Percentiles rank a stretch among this genome's conserved stretches.
These are phyloP conservation scores for Fraxinus dipetala DNA, from an alignment of 305 asterid species.

Conservation along the genomic window DNA sequence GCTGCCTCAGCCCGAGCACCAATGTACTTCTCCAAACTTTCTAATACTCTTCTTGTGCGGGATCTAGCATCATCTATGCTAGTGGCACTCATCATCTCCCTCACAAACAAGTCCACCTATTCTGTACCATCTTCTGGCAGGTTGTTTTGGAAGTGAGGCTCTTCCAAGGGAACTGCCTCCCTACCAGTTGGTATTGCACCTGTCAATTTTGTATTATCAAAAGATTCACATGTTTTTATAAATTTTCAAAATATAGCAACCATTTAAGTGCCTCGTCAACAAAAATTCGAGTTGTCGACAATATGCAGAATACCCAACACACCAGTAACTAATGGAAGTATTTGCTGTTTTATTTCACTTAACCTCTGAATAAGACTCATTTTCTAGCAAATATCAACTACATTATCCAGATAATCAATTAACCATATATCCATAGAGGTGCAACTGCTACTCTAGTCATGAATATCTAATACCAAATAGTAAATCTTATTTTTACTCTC, in stretches of 20 bases:
- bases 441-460: not conserved
- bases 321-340: not conserved
- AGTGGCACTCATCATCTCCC: conserved; percentile 59
- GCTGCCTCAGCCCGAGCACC: conserved; percentile 42
- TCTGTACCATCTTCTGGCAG: conserved; percentile 59
- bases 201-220: not conserved
- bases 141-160: conserved; percentile 35
- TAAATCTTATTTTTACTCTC: not conserved
- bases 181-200: conserved; percentile 10
- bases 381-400: not conserved
- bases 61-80: conserved; percentile 72
- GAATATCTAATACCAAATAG: not conserved
- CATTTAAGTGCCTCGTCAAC: not conserved
- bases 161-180: conserved; percentile 30
- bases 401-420: too few species aligned
- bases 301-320: not conserved
- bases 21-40: conserved; percentile 62
- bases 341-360: too few species aligned
- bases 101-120: conserved; percentile 72
- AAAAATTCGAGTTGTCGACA: not conserved
- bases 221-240: not conserved
- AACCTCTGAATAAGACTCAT: not conserved
- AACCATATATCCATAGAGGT: not conserved
- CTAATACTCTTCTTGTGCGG: conserved; percentile 55
- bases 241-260: not conserved